Evolutionary conservation across 2,329 filamentous ascomycete species (phyloP).

Genomic region (Pseudocercospora fuligena): DNA sequence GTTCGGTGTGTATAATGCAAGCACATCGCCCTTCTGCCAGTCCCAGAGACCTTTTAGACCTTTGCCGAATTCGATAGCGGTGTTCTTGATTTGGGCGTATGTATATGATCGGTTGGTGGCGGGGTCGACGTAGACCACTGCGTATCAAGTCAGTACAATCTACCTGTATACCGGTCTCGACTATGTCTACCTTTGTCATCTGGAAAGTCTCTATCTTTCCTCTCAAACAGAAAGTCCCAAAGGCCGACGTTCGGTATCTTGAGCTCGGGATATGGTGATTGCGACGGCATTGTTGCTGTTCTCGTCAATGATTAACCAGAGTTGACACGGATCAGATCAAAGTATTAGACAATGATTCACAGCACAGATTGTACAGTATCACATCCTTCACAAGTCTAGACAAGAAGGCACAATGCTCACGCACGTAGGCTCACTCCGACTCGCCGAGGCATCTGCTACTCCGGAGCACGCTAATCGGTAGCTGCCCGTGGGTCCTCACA

Average conservation of each 20-base stretch:
- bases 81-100: constrained; percentile 67
- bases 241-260: constrained; percentile 76
- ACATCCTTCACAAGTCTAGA: not conserved
- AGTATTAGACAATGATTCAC: not conserved
- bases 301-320: not conserved
- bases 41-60: constrained; percentile 75
- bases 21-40: constrained; percentile 82
- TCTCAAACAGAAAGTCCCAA: constrained; percentile 78
- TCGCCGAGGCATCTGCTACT: constrained; percentile 5
- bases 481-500: not conserved
- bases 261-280: constrained; percentile 59
- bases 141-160: not conserved
- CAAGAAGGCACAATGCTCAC: not conserved
- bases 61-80: constrained; percentile 76
- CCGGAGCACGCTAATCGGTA: constrained; percentile 4
- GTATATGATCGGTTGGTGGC: constrained; percentile 73
- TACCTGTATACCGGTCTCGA: not conserved
- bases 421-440: not conserved
- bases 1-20: constrained; percentile 83
- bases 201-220: constrained; percentile 66
- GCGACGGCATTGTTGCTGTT: constrained; percentile 25
- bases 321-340: not conserved
- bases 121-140: constrained; percentile 78
- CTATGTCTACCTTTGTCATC: constrained; percentile 69
- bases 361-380: not conserved